Conservation (phyloP, 2,329 filamentous ascomycete genomes). For the Dissoconium aciculare region DNA sequence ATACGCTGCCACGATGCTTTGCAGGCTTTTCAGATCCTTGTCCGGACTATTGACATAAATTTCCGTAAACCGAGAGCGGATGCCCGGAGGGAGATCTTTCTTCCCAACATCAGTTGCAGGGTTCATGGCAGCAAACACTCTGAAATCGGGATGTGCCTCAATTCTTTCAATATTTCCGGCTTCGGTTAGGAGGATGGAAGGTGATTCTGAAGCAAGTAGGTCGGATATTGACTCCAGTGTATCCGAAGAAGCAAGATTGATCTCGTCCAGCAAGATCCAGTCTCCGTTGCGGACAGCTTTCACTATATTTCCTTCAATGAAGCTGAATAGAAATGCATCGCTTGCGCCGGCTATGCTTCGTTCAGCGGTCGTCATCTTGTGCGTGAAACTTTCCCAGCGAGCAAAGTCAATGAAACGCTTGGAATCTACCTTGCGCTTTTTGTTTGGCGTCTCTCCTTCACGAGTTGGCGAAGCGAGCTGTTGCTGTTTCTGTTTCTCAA, state of each 20-base stretch:
- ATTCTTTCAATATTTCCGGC: conserved; percentile 86
- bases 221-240: conserved; percentile 89
- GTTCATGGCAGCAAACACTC: conserved; percentile 98
- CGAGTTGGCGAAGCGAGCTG: conserved; percentile 34
- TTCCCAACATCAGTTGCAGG: conserved; percentile 96
- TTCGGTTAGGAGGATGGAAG: conserved; percentile 80
- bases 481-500: conserved; percentile 49
- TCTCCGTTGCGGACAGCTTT: conserved; percentile 92
- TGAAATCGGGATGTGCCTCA: conserved; percentile 77
- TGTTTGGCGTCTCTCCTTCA: conserved; percentile 46
- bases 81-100: conserved; percentile 74
- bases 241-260: conserved; percentile 88
- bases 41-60: conserved; percentile 89
- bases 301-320: conserved; percentile 89
- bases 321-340: conserved; percentile 78
- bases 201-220: conserved; percentile 58
- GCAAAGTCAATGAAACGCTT: conserved; percentile 33
- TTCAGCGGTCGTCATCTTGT: conserved; percentile 62
- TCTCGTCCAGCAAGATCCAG: conserved; percentile 94
- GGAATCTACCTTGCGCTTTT: conserved; percentile 51
- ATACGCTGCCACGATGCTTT: conserved; percentile 79
- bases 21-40: conserved; percentile 67
- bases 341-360: conserved; percentile 59
- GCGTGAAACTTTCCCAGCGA: conserved; percentile 68
- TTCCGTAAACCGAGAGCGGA: conserved; percentile 87